phyloP scores from a whole-genome alignment of 352 stramenopile genomes.

The Phytopythium vexans region DNA sequence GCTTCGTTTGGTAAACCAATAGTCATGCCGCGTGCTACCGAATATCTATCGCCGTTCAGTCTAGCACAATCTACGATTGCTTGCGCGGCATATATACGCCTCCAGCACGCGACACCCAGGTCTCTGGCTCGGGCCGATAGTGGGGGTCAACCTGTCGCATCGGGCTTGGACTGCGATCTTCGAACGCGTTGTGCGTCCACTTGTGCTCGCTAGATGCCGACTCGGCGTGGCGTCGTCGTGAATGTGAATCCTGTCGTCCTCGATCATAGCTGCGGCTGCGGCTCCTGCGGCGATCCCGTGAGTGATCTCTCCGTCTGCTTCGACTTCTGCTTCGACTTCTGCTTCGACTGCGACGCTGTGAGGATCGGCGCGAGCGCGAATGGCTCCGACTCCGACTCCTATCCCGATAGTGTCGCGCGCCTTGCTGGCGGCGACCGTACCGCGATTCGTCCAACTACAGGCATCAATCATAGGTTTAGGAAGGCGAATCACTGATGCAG shows the following conservation, averaged over 20 bases:
- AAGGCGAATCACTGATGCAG: not conserved
- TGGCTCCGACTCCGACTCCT: not conserved
- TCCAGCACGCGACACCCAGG: constrained; percentile 73
- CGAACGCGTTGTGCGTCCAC: constrained; percentile 75
- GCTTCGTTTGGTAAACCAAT: not conserved
- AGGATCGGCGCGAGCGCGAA: too few relatives aligned
- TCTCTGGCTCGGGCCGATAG: constrained; percentile 65
- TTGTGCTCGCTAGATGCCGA: constrained; percentile 28
- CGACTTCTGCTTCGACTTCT: constrained; percentile 5
- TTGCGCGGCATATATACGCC: constrained; percentile 74
- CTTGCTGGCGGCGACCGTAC: not conserved
- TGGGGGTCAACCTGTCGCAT: constrained; percentile 49
- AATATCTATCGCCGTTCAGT: too few relatives aligned
- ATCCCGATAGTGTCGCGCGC: not conserved
- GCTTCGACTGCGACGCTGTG: constrained; percentile 1
- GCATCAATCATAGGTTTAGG: not conserved
- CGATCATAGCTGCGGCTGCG: constrained; percentile 15
- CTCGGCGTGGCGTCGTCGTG: constrained; percentile 13
- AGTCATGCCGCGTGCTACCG: not conserved
- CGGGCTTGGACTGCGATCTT: constrained; percentile 73
- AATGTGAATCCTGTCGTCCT: constrained; percentile 13
- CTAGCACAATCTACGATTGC: constrained; percentile 4
- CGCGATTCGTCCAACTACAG: constrained; percentile 2
- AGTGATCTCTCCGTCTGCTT: constrained; percentile 10
- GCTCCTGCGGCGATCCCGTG: constrained; percentile 9